Evolutionary conservation across 345 rosid species (phyloP).

Genomic region (Melaleuca quinquenervia): DNA sequence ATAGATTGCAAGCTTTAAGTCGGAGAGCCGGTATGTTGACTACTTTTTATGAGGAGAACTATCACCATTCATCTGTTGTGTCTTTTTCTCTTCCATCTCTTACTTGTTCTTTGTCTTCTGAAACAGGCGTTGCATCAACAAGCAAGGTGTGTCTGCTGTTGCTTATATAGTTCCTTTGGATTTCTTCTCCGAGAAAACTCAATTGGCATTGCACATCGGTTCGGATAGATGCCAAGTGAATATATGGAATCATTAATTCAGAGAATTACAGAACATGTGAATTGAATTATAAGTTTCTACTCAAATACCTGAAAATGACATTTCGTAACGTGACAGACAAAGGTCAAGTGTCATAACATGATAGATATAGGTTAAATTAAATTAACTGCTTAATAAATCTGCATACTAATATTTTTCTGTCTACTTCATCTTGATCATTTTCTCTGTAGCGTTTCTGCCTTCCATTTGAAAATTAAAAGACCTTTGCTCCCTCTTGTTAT

Average conservation of each 20-base stretch:
- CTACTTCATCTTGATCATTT: background rate
- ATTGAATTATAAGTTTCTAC: background rate
- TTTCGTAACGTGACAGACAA: background rate
- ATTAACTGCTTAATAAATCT: background rate
- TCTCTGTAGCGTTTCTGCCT: background rate
- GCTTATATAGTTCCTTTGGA: background rate
- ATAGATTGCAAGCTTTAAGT: constrained; percentile 59
- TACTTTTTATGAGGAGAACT: background rate
- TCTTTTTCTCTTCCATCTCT: background rate
- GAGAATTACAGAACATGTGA: background rate
- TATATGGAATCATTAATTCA: background rate
- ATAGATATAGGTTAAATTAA: background rate
- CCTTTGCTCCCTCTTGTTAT: background rate
- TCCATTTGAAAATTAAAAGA: background rate
- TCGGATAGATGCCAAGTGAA: background rate
- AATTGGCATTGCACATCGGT: background rate
- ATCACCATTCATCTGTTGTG: background rate
- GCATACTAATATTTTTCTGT: background rate
- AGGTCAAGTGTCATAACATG: background rate
- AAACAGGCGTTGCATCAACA: constrained; percentile 47
- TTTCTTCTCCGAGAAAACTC: background rate
- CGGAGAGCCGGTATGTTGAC: constrained; percentile 43
- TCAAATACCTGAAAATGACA: background rate
- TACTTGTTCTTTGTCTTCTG: background rate
- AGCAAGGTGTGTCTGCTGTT: constrained; percentile 39